Evolutionary conservation across 1,139 yeast species (phyloP), one percentile per base, ranked within the genome.

Genomic region (Debaryomycetaceae sp.): DNA sequence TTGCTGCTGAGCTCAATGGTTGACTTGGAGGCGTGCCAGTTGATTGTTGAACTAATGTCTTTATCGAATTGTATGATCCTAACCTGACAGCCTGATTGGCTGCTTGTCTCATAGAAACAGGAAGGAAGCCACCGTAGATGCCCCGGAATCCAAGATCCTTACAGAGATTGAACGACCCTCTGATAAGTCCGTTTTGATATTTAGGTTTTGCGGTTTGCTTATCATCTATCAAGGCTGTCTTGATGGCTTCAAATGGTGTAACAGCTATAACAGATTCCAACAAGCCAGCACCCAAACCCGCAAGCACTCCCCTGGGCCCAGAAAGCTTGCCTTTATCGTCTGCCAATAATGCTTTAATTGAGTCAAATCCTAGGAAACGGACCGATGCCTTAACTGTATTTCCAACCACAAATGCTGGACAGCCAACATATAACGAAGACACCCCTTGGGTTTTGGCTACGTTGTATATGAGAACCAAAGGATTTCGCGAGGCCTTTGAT

Each of bases 241-340:
- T 92, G 61, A 92, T 87, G 30, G 97, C 95, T 63, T 92, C 98
- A 45, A 91, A 89, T 5, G 98, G 98, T 1, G 98, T 92, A 35
- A 92, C 96, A 0, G 98, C 98, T 33, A 89, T 73, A 24, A 89
- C 84, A 41, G 95, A 85, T 60, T 92, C 98, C 45, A 92, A 67
- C 40, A 91, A 76, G 29, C 98, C 98, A 2, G 98, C 98, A 33
- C 98, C 98, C 34, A 92, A 70, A 8, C 98, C 98, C 1, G 98
- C 98, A 35, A 91, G 43, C 4, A 89, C 95, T 45, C 98, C 98
- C 52, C 96, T 67, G 4, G 95, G 83, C 4, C 95, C 95, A 29
- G 94, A 79, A 39, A 92, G 70, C 57, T 87, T 85, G 6, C 98
- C 98, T 48, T 87, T 78, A 50, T 81, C 81, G 59, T 92, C 98